Base-by-base conservation (phyloP, 306 rosid genomes). In the Prunus padus region DNA sequence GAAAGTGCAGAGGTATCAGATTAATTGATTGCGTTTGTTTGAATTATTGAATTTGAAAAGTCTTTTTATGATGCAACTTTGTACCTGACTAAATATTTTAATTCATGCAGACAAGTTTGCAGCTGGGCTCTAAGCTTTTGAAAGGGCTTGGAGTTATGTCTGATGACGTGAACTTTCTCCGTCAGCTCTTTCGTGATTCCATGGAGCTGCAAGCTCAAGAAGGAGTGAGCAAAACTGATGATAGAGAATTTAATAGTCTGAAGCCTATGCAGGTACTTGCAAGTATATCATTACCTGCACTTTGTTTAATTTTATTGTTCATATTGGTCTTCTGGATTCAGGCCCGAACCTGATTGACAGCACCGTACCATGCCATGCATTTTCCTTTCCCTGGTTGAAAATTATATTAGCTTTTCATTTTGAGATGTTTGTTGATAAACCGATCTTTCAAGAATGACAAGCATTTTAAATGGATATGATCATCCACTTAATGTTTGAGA, bases 101-200 rank as follows among this genome's bases (percentile, higher is more conserved):
- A 67, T 82, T 79, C 72, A 64, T 86, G 87, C 96, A 96, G 99
- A 92, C 92, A 61, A 92, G 99, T 87, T 84, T 96, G 76, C 97
- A 92, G 81, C 87, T 96, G 76, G 99, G 99, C 73, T 96, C 99
- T 65, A 96, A 88, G 89, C 92, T 96, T 87, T 82, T 96, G 85
- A 89, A 82, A 86, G 98, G 99, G 83, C 87, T 96, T 11, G 99
- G 99, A 31, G 87, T 90, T 79, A 96, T 90, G 99, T 96, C 99
- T 5, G 99, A 96, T 64, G 98, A 96, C 80, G 99, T 96, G 75
- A 79, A 80, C 81, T 96, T 90, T 84, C 88, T 96, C 77, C 87
- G 98, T 69, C 97, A 84, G 82, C 85, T 92, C 68, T 79, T 90
- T 72, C 92, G 97, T 49, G 91, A 92, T 84, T 90, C 98, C 65